Evolutionary conservation across 75 land plant species (phyloP), one percentile per base, ranked within the genome.

Genomic region (Selaginella moellendorffii): DNA sequence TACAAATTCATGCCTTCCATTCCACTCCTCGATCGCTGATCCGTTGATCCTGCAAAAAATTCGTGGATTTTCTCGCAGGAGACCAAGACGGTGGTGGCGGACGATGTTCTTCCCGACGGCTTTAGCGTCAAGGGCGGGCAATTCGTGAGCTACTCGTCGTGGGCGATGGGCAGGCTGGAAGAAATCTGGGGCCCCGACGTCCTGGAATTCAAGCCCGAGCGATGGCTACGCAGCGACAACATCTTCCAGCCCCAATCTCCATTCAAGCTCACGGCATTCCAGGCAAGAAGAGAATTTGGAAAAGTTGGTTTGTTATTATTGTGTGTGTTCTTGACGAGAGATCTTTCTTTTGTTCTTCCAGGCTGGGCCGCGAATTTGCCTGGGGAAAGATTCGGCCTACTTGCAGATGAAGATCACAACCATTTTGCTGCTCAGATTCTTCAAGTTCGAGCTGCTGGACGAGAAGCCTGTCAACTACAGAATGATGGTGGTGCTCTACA

Each of bases 331-430:
- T n/a, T n/a, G n/a, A n/a, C n/a, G n/a, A n/a, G n/a, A n/a, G n/a
- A n/a, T n/a, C n/a, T n/a, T n/a, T n/a, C n/a, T 46, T 18, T 46
- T 46, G 19, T 24, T 56, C 9, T 8, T 2, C 8, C 71, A 90
- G 86, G 97, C 95, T 27, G 97, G 97, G 0, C 89, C 97, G 1
- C 74, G 97, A 54, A 84, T 84, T 20, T 90, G 97, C 66, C 64
- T 90, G 22, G 97, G 97, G 26, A 90, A 88, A 65, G 97, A 90
- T 68, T 87, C 95, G 0, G 85, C 97, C 5, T 90, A 80, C 61
- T 78, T 88, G 2, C 97, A 90, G 63, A 88, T 90, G 97, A 90
- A 90, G 84, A 84, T 88, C 80, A 80, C 89, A 17, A 59, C 80
- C 54, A 85, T 84, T 1, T 56, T 90, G 53, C 78, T 90, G 28